Percentiles rank a stretch among this genome's conserved stretches.
Evolutionary conservation across 495 filamentous ascomycete genomes (phyloP).

Genomic region (Xylaria telfairii): DNA sequence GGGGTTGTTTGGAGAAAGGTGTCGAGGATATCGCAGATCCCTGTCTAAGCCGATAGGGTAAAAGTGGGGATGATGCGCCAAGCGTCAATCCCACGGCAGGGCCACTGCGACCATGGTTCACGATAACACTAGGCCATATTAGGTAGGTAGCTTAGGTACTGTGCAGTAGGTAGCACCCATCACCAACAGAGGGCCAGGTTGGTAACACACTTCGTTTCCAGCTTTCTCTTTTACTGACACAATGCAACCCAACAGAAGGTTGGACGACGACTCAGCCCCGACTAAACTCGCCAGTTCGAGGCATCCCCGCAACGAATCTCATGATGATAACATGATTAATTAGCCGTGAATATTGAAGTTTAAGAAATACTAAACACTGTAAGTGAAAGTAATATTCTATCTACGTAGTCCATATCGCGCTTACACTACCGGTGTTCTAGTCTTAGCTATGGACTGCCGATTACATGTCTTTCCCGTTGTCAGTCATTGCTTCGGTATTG

Average conservation of each 20-base stretch:
- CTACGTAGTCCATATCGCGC: too few species aligned
- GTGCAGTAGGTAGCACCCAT: background rate
- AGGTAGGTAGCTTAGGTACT: background rate
- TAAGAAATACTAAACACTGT: too few species aligned
- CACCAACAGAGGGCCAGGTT: background rate
- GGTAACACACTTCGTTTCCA: background rate
- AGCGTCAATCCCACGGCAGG: conserved; percentile 9
- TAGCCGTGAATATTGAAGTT: background rate
- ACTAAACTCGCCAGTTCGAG: background rate
- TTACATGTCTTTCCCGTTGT: background rate
- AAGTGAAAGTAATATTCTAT: background rate
- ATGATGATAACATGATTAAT: background rate
- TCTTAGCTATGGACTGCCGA: background rate
- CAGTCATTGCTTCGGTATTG: too few species aligned
- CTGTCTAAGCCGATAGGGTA: conserved; percentile 19
- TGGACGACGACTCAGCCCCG: background rate
- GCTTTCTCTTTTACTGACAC: background rate
- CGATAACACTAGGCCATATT: background rate
- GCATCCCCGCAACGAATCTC: background rate
- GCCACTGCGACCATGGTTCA: too few species aligned
- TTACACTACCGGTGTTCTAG: background rate
- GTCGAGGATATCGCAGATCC: background rate
- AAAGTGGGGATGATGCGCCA: background rate
- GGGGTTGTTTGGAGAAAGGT: background rate
- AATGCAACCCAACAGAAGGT: conserved; percentile 4